Percentiles rank a stretch among this genome's conserved stretches.
phyloP scores from a whole-genome alignment of 441 rosid species.

The Sinapis alba region DNA sequence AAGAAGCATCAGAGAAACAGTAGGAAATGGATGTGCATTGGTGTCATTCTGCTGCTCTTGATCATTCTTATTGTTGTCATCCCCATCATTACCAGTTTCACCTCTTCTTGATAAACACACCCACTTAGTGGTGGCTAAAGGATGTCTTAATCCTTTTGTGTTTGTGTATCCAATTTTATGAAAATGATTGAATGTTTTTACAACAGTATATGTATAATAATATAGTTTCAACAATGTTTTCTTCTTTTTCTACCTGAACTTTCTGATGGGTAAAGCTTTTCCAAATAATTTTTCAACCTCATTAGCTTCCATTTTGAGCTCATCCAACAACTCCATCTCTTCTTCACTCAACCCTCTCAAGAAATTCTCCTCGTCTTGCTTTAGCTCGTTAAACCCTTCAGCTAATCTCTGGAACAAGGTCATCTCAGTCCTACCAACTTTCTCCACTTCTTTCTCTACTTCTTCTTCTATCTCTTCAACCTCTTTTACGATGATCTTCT shows the following conservation, averaged over 20 bases:
- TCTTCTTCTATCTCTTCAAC: conserved; percentile 65
- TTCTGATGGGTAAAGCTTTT: conserved; percentile 66
- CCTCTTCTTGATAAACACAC: conserved; percentile 78
- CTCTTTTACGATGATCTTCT: conserved; percentile 56
- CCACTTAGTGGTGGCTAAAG: neutral
- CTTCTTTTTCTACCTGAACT: conserved; percentile 52
- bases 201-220: conserved; percentile 12
- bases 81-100: conserved; percentile 77
- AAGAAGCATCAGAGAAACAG: conserved; percentile 71
- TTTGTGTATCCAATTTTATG: neutral
- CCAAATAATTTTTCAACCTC: conserved; percentile 90
- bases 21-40: conserved; percentile 83
- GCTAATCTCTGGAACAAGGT: conserved; percentile 71
- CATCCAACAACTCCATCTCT: conserved; percentile 70
- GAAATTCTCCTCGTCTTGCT: conserved; percentile 72
- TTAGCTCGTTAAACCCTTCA: conserved; percentile 73
- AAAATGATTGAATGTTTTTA: neutral
- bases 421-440: conserved; percentile 67
- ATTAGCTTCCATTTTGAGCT: conserved; percentile 80
- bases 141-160: neutral
- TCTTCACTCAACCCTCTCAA: conserved; percentile 64
- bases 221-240: conserved; percentile 18
- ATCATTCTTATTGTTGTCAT: conserved; percentile 70
- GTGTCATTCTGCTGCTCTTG: conserved; percentile 62
- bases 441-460: conserved; percentile 64